Evolutionary conservation across 768 basidiomycete genomes (phyloP), one percentile per base, ranked within the genome.

Genomic region (Collybia sordida): DNA sequence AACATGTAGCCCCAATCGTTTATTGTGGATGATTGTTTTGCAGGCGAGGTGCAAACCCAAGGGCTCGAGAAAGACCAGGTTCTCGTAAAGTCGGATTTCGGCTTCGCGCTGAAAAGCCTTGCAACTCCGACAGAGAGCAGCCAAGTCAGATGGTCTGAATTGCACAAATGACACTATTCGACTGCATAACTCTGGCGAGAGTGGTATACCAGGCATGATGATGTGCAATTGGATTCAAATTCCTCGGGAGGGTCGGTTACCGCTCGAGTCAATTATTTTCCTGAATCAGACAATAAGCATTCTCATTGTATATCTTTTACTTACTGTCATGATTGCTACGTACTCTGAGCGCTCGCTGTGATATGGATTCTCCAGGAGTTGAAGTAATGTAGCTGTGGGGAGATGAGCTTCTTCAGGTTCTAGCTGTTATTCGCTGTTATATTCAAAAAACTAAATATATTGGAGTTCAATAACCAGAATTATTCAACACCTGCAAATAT

Each of bases 51-150:
- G 67, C 14, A 67, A 63, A 38, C 61, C 52, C 18, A 63, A 49
- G 42, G 71, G 57, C 50, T 77, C 75, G 5, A 58, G 60, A 41
- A 79, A 68, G 52, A 66, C 58, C 49, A 80, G 47, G 19, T 59
- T 49, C 18, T 70, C 62, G 62, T 83, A 85, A 34, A 84, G 60
- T 51, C 57, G 65, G 15, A 64, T 54, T 56, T 82, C 79, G 27
- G 81, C 78, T 45, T 72, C 72, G 44, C 62, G 66, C 50, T 79
- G 78, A 44, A 83, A 64, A 8, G 71, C 57, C 62, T 73, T 80
- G 60, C 63, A 78, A 6, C 74, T 72, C 42, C 68, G 63, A 55
- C 73, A 74, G 39, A 84, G 70, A 8, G 71, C 60, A 0, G 63
- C 49, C 21, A 82, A 71, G 50, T 80, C 77, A 4, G 25, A 38